Percentiles rank a stretch among this genome's conserved stretches.
Conservation (phyloP, 305 asterid species). For the Fraxinus paxiana region DNA sequence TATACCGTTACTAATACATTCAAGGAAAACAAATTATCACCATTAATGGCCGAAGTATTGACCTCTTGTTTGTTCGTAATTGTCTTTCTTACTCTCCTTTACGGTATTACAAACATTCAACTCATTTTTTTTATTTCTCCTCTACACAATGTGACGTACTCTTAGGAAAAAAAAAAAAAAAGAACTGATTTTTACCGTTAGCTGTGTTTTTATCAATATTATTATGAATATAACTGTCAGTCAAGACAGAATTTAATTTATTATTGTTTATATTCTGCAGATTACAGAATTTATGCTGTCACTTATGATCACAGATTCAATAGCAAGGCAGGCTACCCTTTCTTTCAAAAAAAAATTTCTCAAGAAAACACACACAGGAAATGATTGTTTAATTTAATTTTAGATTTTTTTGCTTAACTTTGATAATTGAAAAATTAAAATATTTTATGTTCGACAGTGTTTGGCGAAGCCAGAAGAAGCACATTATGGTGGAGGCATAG, state of each 20-base stretch:
- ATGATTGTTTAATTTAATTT: too few species aligned
- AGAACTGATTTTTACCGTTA: not conserved
- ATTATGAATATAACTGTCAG: not conserved
- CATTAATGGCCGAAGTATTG: not conserved
- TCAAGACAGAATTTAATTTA: not conserved
- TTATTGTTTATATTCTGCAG: slow-evolving; percentile 4
- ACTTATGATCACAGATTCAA: slow-evolving; percentile 30
- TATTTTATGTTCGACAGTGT: slow-evolving; percentile 25
- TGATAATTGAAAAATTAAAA: not conserved
- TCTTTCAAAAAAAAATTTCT: not conserved
- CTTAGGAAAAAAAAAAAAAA: too few species aligned
- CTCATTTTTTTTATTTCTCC: not conserved
- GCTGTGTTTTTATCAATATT: not conserved
- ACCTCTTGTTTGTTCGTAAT: not conserved
- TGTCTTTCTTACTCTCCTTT: not conserved
- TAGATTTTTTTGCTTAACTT: not conserved
- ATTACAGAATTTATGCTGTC: slow-evolving; percentile 21
- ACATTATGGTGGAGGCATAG: slow-evolving; percentile 53
- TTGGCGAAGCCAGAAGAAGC: slow-evolving; percentile 35
- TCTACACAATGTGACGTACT: not conserved
- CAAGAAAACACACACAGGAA: not conserved
- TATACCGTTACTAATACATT: not conserved
- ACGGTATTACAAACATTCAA: not conserved
- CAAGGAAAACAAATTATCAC: not conserved
- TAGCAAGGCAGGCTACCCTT: slow-evolving; percentile 22